Percentiles rank a stretch among this genome's conserved stretches.
Evolutionary conservation across 2,329 filamentous ascomycete genomes (phyloP).

Genomic region (Chrysoporthe deuterocubensis): DNA sequence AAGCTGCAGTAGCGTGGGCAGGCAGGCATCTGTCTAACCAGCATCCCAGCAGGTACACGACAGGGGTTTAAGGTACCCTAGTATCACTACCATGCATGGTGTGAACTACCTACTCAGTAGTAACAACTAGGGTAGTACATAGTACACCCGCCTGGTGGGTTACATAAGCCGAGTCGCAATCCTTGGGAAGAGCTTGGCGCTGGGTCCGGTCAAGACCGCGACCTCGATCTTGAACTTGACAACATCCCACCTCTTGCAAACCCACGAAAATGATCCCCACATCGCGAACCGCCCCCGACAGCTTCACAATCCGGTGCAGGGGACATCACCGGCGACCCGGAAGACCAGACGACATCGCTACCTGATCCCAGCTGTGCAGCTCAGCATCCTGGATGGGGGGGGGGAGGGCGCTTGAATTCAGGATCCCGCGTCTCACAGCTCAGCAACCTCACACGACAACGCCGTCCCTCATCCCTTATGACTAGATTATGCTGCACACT

Average conservation of each 20-base stretch:
- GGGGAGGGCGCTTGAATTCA: not conserved
- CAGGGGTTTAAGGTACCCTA: too few relatives aligned
- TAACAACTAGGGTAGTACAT: not conserved
- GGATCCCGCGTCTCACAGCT: constrained; percentile 4
- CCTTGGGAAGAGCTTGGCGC: not conserved
- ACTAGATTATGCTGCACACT: not conserved
- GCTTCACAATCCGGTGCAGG: constrained; percentile 3
- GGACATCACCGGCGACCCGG: not conserved
- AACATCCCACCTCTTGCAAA: not conserved
- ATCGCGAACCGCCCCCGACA: not conserved
- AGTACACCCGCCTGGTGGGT: not conserved
- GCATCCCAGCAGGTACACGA: too few relatives aligned
- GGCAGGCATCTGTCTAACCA: too few relatives aligned
- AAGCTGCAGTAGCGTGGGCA: too few relatives aligned
- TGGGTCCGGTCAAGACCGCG: not conserved
- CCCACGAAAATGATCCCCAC: not conserved
- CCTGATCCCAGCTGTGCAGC: not conserved
- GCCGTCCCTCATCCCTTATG: not conserved
- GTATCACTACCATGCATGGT: too few relatives aligned
- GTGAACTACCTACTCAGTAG: not conserved
- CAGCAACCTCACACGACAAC: not conserved
- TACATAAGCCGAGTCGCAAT: not conserved
- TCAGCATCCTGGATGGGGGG: not conserved
- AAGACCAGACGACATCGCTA: not conserved
- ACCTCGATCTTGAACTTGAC: not conserved